phyloP scores from a whole-genome alignment of 2,329 filamentous ascomycete genomes.

The Pezicula radicicola region DNA sequence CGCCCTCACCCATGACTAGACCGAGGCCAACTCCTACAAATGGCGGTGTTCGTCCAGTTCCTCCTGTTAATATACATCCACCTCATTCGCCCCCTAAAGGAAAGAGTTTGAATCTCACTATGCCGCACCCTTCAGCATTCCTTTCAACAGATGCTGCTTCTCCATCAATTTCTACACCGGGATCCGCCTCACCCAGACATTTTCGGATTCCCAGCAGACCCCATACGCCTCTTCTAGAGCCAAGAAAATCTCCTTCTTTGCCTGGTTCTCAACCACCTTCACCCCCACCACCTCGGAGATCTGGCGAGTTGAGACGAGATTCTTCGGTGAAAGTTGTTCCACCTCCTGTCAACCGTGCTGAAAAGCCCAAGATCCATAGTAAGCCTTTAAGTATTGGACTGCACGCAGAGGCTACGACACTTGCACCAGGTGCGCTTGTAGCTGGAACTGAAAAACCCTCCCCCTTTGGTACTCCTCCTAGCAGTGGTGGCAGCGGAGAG shows the following conservation, averaged over 20 bases:
- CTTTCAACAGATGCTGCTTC: slow-evolving; percentile 17
- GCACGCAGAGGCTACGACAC: slow-evolving; percentile 28
- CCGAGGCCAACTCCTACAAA: slow-evolving; percentile 10
- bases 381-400: slow-evolving; percentile 25
- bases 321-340: slow-evolving; percentile 42
- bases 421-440: slow-evolving; percentile 15
- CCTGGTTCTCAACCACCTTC: slow-evolving; percentile 53
- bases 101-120: slow-evolving; percentile 15
- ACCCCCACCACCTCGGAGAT: slow-evolving; percentile 61
- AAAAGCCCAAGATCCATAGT: slow-evolving; percentile 65
- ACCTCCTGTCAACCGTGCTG: slow-evolving; percentile 76
- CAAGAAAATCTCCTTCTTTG: slow-evolving; percentile 45
- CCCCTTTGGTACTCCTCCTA: slow-evolving; percentile 84
- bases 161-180: slow-evolving; percentile 35
- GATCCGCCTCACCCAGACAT: slow-evolving; percentile 33
- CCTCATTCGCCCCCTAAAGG: slow-evolving; percentile 65
- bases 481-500: slow-evolving; percentile 61
- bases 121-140: slow-evolving; percentile 20
- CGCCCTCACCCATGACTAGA: slow-evolving; percentile 17
- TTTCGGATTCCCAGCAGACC: slow-evolving; percentile 55
- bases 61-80: slow-evolving; percentile 66
- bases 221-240: slow-evolving; percentile 48
- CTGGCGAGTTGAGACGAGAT: slow-evolving; percentile 54
- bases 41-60: slow-evolving; percentile 26
- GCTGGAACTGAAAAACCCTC: slow-evolving; percentile 45